These are phyloP conservation scores for Ulmus americana DNA, from an alignment of 331 rosid genomes.

Conservation along the genomic window DNA sequence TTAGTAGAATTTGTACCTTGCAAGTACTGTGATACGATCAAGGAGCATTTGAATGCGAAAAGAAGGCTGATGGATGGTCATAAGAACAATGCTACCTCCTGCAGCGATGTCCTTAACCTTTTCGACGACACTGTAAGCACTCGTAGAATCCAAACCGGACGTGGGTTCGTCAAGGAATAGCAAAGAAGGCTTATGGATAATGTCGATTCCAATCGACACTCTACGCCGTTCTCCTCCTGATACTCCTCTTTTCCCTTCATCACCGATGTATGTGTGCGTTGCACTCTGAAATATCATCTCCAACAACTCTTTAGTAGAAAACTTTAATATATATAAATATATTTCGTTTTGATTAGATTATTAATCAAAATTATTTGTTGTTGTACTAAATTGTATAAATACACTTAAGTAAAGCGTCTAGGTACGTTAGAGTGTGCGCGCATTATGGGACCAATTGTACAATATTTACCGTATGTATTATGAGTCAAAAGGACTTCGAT, in stretches of 20 bases:
- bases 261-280: constrained; percentile 73
- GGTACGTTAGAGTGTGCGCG: too few relatives aligned
- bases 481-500: too few relatives aligned
- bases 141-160: constrained; percentile 87
- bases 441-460: too few relatives aligned
- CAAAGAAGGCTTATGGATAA: constrained; percentile 74
- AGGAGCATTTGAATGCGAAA: constrained; percentile 71
- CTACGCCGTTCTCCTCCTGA: constrained; percentile 83
- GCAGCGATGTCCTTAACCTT: constrained; percentile 83
- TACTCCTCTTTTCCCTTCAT: constrained; percentile 77
- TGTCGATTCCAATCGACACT: constrained; percentile 79
- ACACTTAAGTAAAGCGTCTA: too few relatives aligned
- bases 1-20: constrained; percentile 44
- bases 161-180: constrained; percentile 89
- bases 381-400: too few relatives aligned
- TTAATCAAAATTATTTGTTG: too few relatives aligned
- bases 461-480: too few relatives aligned
- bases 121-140: constrained; percentile 82
- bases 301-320: neutral
- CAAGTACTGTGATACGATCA: constrained; percentile 70
- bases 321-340: neutral
- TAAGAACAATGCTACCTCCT: constrained; percentile 70
- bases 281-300: constrained; percentile 40
- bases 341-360: too few relatives aligned
- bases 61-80: constrained; percentile 98